Evolutionary conservation across 768 basidiomycete genomes (phyloP), one percentile per base, ranked within the genome.

Genomic region (Kwoniella shandongensis): DNA sequence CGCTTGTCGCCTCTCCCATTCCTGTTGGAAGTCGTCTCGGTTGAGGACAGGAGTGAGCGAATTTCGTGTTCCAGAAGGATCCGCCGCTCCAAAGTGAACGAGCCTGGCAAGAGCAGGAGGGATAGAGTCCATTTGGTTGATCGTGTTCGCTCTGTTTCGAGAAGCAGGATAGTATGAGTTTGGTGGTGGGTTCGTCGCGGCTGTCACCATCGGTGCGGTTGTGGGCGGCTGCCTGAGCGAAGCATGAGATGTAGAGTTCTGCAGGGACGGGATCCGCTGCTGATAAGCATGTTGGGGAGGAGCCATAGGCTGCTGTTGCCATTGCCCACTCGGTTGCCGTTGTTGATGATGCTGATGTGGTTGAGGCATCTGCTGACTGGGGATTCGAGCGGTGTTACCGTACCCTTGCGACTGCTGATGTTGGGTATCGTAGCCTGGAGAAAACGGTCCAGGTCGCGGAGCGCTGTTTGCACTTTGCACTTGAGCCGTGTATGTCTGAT

Each of bases 1-100:
- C 67, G 87, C 87, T 72, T 91, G 88, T 60, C 92, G 80, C 63
- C 91, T 79, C 77, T 98, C 96, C 94, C 94, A 98, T 78, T 97
- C 94, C 40, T 87, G 84, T 81, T 91, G 88, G 41, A 89, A 88
- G 62, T 99, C 94, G 64, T 98, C 94, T 50, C 94, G 83, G 67
- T 94, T 93, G 63, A 98, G 78, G 27, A 96, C 92, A 2, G 94
- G 94, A 13, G 91, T 96, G 75, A 96, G 76, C 81, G 38, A 85
- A 84, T 67, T 78, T 44, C 74, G 57, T 1, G 59, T 66, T 30
- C 69, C 72, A 1, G 67, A 66, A 2, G 69, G 70, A 53, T 78
- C 47, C 79, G 83, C 63, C 86, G 86, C 69, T 85, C 84, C 75
- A 87, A 88, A 77, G 87, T 91, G 89, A 52, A 89, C 87, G 61